Conservation (phyloP, 306 rosid species). For the Mucuna pruriens region DNA sequence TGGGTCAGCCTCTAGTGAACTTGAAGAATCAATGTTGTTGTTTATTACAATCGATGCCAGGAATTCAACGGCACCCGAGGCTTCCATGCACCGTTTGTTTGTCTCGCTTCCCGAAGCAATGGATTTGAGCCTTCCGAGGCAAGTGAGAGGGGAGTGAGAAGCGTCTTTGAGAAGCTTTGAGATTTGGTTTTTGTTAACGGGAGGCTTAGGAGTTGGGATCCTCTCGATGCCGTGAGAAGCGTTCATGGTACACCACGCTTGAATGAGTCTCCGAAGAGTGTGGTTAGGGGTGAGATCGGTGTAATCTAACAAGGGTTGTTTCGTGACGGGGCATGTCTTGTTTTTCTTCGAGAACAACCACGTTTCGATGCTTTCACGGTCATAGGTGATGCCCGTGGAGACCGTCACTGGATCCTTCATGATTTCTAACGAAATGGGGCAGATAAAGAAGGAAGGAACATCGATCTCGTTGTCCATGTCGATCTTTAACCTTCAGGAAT, state of each 20-base stretch:
- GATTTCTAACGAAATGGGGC: conserved; percentile 84
- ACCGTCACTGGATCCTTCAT: conserved; percentile 90
- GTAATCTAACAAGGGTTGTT: conserved; percentile 52
- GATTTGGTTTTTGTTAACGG: conserved; percentile 57
- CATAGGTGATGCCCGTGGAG: conserved; percentile 86
- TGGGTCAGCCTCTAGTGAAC: neutral
- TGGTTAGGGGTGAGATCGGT: conserved; percentile 83
- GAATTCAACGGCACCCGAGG: conserved; percentile 73
- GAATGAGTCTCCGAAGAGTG: conserved; percentile 82
- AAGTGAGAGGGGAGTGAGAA: conserved; percentile 46
- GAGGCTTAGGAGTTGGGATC: conserved; percentile 92
- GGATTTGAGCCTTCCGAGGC: conserved; percentile 58
- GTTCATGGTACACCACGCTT: conserved; percentile 89
- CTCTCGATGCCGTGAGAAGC: conserved; percentile 79
- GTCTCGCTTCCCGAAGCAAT: conserved; percentile 72
- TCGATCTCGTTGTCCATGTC: conserved; percentile 69
- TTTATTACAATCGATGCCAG: conserved; percentile 51
- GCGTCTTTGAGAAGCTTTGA: conserved; percentile 62
- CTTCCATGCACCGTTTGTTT: conserved; percentile 65
- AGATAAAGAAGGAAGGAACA: conserved; percentile 70
- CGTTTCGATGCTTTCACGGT: conserved; percentile 77
- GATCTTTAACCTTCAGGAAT: neutral
- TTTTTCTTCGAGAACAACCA: conserved; percentile 71
- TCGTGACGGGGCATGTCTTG: conserved; percentile 71
- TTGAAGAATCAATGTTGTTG: conserved; percentile 4